Base-by-base conservation (phyloP, 2,329 filamentous ascomycete genomes). In the Colletotrichum sp. region DNA sequence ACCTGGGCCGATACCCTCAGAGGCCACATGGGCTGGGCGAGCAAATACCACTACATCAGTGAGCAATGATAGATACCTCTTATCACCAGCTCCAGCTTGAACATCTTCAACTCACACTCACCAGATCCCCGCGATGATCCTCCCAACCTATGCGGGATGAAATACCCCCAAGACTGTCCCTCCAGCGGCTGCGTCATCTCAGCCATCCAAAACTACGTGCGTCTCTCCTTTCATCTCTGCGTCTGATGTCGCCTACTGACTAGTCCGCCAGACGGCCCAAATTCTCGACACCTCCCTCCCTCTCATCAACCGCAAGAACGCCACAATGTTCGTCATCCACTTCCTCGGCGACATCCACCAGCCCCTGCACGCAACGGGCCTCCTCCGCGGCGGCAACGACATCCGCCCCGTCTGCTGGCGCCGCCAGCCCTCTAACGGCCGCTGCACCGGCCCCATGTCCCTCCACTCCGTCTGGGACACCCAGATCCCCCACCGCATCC, bases 231-330 rank as follows among this genome's bases (percentile, higher is more conserved):
- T 28, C 55, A 30, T 30, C 26, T 58, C 24, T 61, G 6, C n/a
- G 16, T 15, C 26, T 52, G 1, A 26, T 26, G 9, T 21, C n/a
- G 12, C 18, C 18, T 15, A 34, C 70, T 73, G 8, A 75, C n/a
- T 5, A 12, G 0, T 4, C 9, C 8, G n/a, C 43, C 21, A 76
- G 74, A 76, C 74, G 16, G 63, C 74, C 21, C 74, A 76, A 63
- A 76, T 76, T 21, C 74, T 76, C 32, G 74, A 76, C 48, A 76
- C 74, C 5, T 64, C 64, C 28, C 74, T 76, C 34, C 70, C 74
- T 69, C 89, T 82, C 74, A 77, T 81, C 76, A 78, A 77, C 72
- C 78, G 77, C 30, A 72, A 71, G 64, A 77, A 71, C 70, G 77
- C 77, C 21, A 74, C 75, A 38, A 78, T 77, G 77, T 78, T 77